Percentiles rank a stretch among this genome's conserved stretches.
Evolutionary conservation across 2,329 filamentous ascomycete genomes (phyloP).

Genomic region (Diplocarpon rosae): DNA sequence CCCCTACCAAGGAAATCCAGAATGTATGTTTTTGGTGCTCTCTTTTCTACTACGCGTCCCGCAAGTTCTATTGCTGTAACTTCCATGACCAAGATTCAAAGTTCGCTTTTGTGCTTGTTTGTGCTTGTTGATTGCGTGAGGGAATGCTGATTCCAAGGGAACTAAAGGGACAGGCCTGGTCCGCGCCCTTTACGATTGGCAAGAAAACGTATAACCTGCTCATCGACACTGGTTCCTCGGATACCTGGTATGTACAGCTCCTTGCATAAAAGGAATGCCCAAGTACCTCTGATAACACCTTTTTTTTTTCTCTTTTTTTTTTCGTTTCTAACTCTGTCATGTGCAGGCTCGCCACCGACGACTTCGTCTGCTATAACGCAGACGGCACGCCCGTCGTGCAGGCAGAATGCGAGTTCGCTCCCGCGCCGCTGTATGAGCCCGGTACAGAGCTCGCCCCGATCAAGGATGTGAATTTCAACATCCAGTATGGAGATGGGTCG

Average conservation of each 20-base stretch:
- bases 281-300: neutral
- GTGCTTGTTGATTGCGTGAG: neutral
- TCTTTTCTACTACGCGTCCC: neutral
- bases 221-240: slow-evolving; percentile 37
- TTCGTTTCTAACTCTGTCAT: no score
- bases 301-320: no score
- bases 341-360: no score
- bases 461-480: slow-evolving; percentile 32
- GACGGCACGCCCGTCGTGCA: slow-evolving; percentile 5
- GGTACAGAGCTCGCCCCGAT: slow-evolving; percentile 30
- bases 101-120: neutral
- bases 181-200: neutral
- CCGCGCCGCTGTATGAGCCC: slow-evolving; percentile 6
- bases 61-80: neutral
- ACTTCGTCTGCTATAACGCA: slow-evolving; percentile 19
- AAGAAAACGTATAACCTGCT: slow-evolving; percentile 14
- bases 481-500: slow-evolving; percentile 34
- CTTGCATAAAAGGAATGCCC: neutral
- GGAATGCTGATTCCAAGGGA: neutral
- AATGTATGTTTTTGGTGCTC: neutral
- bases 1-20: neutral
- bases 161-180: neutral
- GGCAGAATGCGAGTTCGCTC: slow-evolving; percentile 13
- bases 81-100: neutral
- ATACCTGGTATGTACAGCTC: slow-evolving; percentile 30